Conservation (phyloP, 2,329 filamentous ascomycete species). For the Talaromyces funiculosus region DNA sequence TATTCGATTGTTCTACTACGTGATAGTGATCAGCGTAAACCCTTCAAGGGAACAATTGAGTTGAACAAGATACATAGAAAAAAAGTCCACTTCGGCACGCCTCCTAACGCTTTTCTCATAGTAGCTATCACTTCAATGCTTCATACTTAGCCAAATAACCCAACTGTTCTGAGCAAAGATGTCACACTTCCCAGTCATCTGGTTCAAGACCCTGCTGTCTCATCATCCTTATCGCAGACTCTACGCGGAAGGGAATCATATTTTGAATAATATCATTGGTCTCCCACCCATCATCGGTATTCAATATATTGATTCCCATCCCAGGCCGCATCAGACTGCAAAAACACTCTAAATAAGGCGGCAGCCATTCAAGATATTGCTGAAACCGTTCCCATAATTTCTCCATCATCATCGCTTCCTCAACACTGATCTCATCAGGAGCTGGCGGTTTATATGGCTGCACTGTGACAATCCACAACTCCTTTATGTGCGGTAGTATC, state of each 20-base stretch:
- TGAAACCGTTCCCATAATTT: neutral
- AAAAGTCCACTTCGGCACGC: neutral
- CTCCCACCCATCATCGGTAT: neutral
- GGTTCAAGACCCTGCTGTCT: neutral
- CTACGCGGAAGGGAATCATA: too few relatives aligned
- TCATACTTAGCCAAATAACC: neutral
- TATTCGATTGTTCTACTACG: neutral
- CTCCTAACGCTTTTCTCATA: neutral
- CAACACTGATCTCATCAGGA: neutral
- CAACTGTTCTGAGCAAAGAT: too few relatives aligned
- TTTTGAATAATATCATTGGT: too few relatives aligned
- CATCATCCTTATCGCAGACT: neutral
- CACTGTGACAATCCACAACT: neutral
- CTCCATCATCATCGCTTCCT: neutral
- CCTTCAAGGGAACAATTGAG: neutral
- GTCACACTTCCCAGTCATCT: too few relatives aligned
- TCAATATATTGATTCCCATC: neutral
- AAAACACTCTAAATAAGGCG: neutral
- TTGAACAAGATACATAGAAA: neutral
- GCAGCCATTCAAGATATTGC: neutral
- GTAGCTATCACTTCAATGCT: neutral
- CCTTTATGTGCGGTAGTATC: neutral
- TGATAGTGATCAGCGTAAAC: neutral
- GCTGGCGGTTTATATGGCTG: neutral
- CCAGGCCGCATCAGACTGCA: neutral